Base-by-base conservation (phyloP, 345 rosid genomes). In the Rhizophora apiculata region DNA sequence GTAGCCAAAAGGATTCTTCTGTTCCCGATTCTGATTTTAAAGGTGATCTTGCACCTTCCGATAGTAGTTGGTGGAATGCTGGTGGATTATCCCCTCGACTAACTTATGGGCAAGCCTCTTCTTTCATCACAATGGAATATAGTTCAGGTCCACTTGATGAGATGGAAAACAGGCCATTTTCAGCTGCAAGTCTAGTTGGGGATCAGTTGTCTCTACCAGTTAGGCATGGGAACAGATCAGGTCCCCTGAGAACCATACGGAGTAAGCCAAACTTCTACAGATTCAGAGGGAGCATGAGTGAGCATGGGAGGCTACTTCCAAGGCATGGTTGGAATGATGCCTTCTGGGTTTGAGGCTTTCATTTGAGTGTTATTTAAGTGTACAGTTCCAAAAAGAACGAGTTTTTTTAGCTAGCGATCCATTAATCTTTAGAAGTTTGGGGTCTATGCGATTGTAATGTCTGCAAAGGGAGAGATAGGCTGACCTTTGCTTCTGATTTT, bases 11-110 rank as follows among this genome's bases (percentile, higher is more conserved):
- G 79, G 99, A 84, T 66, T 90, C 98, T 22, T 96, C 97, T 10
- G 81, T 74, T 68, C 89, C 77, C 0, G 91, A 90, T 68, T 90
- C 93, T 0, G 96, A 95, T 67, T 83, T 84, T 60, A 89, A 87
- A 79, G 89, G 86, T 8, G 96, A 92, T 71, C 82, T 92, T 32
- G 91, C 75, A 27, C 90, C 89, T 54, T 90, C 90, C 0, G 92
- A 90, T 74, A 86, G 97, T 63, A 85, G 96, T 74, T 96, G 99
- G 98, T 90, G 96, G 98, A 89, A 90, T 79, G 83, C 89, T 3
- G 82, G 84, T 10, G 89, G 78, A 20, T 32, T 81, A 9, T 87
- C 98, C 60, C 96, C 99, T 29, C 81, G 86, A 20, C 72, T 90
- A 74, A 85, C 83, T 30, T 90, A 82, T 31, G 92, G 96, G 27